These are phyloP conservation scores for Stephania yunnanensis DNA, from an alignment of 164 flowering plant species.

Conservation along the genomic window DNA sequence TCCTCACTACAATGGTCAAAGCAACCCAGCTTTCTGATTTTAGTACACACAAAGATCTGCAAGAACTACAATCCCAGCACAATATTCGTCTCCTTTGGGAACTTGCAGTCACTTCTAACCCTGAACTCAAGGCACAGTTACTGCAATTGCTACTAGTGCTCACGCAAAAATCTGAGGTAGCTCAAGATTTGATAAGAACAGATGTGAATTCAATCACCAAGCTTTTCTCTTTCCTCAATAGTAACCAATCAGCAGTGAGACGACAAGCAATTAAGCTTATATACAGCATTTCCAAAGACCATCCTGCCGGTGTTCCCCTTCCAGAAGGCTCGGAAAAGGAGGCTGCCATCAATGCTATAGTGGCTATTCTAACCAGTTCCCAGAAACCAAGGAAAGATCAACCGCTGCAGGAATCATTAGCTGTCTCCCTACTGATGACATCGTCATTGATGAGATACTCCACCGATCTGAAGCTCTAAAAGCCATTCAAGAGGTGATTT, in stretches of 20 bases:
- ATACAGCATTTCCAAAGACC: slow-evolving; percentile 17
- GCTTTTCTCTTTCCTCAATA: slow-evolving; percentile 15
- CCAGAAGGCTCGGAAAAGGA: slow-evolving; percentile 22
- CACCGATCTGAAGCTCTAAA: slow-evolving; percentile 21
- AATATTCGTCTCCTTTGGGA: slow-evolving; percentile 13
- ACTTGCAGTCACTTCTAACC: slow-evolving; percentile 7
- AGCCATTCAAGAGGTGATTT: slow-evolving; percentile 22
- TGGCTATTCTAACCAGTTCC: slow-evolving; percentile 20
- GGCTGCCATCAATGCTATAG: slow-evolving; percentile 16
- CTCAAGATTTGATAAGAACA: slow-evolving; percentile 9
- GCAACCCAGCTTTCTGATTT: slow-evolving; percentile 15
- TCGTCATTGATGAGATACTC: slow-evolving; percentile 17
- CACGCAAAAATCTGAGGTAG: slow-evolving; percentile 17
- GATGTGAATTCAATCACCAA: slow-evolving; percentile 6
- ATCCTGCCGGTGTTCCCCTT: slow-evolving; percentile 19
- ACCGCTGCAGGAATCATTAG: slow-evolving; percentile 23
- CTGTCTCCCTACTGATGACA: slow-evolving; percentile 20
- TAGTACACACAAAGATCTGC: slow-evolving; percentile 9
- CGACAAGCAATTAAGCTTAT: slow-evolving; percentile 19
- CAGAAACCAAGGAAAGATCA: slow-evolving; percentile 16
- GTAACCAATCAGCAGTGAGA: slow-evolving; percentile 9
- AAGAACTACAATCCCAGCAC: slow-evolving; percentile 18
- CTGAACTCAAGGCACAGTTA: slow-evolving; percentile 8
- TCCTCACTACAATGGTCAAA: slow-evolving; percentile 15
- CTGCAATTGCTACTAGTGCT: slow-evolving; percentile 15